Conservation (phyloP, 306 rosid genomes). For the Cucurbita maxima region DNA sequence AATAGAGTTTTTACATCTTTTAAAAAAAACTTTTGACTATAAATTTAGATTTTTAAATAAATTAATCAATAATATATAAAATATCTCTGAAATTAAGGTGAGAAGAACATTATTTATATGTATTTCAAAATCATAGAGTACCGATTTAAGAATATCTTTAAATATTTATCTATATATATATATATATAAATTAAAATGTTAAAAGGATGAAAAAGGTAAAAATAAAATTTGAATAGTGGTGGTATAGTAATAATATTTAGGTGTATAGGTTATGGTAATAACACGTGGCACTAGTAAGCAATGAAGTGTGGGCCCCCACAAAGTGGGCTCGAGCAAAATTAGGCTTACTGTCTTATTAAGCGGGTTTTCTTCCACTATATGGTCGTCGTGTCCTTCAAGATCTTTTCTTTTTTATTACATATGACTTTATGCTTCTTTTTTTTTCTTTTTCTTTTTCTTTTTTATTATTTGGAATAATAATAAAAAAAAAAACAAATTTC, state of each 20-base stretch:
- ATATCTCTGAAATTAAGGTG: no score
- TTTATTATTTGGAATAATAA: background rate
- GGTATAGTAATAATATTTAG: background rate
- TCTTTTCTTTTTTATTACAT: background rate
- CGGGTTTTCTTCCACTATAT: background rate
- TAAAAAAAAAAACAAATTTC: background rate
- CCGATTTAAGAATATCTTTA: background rate
- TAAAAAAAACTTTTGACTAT: no score
- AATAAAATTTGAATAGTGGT: background rate
- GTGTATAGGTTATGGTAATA: background rate
- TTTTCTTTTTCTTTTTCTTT: no score
- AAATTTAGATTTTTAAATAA: no score
- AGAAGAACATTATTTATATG: background rate
- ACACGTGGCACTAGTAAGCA: background rate
- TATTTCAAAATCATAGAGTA: background rate
- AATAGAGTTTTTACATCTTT: no score
- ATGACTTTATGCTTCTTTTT: background rate
- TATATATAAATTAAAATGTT: no score
- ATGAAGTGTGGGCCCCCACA: background rate
- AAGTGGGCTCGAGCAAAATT: background rate
- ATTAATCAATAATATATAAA: no score
- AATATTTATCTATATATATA: background rate
- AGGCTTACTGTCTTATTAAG: background rate
- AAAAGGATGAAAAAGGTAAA: background rate
- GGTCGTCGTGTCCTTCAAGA: background rate